These are phyloP conservation scores for Polygonum maritimum DNA, from an alignment of 148 eudicot genomes.

Conservation along the genomic window DNA sequence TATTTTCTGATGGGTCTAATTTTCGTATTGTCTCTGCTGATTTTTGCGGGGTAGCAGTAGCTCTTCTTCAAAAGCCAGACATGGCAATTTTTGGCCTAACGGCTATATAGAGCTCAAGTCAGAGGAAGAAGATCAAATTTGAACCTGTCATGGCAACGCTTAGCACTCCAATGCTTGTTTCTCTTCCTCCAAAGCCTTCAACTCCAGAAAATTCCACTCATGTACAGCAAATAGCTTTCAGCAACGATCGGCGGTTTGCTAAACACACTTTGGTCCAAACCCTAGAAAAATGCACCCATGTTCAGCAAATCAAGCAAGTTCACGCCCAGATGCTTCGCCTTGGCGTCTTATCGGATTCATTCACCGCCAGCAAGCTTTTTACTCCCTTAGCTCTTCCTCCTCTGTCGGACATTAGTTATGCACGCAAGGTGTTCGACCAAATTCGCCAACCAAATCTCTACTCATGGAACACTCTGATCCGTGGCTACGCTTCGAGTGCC, in stretches of 20 bases:
- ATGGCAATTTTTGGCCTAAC: too few relatives aligned
- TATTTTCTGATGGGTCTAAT: not conserved
- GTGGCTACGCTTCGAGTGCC: conserved; percentile 22
- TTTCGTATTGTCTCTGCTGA: too few relatives aligned
- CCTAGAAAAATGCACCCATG: conserved; percentile 23
- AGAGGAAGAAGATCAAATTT: not conserved
- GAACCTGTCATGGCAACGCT: not conserved
- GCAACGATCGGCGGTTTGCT: conserved; percentile 25
- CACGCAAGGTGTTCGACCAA: conserved; percentile 38
- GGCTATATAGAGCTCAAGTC: not conserved
- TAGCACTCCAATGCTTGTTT: not conserved
- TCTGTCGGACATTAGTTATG: conserved; percentile 21
- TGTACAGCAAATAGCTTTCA: conserved; percentile 13
- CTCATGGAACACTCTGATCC: conserved; percentile 41
- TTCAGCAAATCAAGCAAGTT: conserved; percentile 32
- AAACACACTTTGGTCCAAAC: conserved; percentile 20
- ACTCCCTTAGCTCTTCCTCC: conserved; percentile 21
- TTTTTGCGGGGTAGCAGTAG: too few relatives aligned
- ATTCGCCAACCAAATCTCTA: conserved; percentile 36
- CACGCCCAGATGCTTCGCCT: conserved; percentile 41
- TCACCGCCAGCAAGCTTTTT: conserved; percentile 29
- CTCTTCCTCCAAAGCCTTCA: not conserved
- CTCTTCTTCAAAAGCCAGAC: too few relatives aligned
- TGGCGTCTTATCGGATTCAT: conserved; percentile 36
- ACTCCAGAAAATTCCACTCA: not conserved